A percentile compares a stretch with the other conserved stretches of the same genome.
Conservation (phyloP, 306 rosid genomes). For the Cucurbita ficifolia region DNA sequence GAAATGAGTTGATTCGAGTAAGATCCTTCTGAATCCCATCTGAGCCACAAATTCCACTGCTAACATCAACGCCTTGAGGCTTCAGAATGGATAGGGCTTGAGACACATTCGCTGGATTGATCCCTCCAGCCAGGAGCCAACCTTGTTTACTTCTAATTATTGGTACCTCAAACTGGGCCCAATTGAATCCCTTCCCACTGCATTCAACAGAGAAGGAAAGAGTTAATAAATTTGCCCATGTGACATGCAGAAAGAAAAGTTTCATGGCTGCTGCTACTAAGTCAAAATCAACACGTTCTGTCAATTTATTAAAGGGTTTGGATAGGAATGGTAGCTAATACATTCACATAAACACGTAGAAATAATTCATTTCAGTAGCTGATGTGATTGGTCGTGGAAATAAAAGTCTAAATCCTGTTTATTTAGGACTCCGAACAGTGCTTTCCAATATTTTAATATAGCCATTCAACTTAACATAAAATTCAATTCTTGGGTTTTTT, state of each 20-base stretch:
- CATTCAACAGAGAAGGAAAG: neutral
- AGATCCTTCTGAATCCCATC: conserved; percentile 74
- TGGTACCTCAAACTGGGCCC: conserved; percentile 63
- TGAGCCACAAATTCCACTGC: conserved; percentile 72
- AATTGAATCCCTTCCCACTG: conserved; percentile 69
- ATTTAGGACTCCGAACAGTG: neutral
- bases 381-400: neutral
- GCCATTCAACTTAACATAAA: neutral
- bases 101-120: conserved; percentile 49
- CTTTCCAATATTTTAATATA: neutral
- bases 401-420: neutral
- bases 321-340: neutral
- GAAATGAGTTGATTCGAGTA: conserved; percentile 39
- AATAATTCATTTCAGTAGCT: neutral
- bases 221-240: conserved; percentile 3
- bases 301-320: neutral
- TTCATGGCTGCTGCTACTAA: neutral
- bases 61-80: conserved; percentile 79
- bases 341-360: neutral
- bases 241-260: neutral
- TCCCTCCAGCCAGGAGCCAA: conserved; percentile 96
- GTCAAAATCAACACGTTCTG: neutral
- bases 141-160: conserved; percentile 61
- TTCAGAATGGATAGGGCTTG: conserved; percentile 53
- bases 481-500: neutral